These are phyloP conservation scores for Fusarium lyarnte DNA, from an alignment of 2,329 filamentous ascomycete genomes.

Conservation along the genomic window DNA sequence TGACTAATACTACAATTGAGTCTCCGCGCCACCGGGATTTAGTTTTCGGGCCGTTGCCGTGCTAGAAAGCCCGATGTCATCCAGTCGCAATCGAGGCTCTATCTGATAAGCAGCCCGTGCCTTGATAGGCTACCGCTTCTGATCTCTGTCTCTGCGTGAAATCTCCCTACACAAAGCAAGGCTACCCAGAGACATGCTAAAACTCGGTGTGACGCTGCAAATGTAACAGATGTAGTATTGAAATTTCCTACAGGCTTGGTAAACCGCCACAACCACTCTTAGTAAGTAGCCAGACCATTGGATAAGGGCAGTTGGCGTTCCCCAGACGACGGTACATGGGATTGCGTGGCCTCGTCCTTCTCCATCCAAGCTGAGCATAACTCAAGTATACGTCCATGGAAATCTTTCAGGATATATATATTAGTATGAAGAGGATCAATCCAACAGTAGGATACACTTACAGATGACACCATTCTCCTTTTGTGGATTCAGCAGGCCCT, in stretches of 20 bases:
- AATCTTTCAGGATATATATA: background rate
- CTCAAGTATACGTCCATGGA: background rate
- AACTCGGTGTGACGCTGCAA: rapidly evolving
- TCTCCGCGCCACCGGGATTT: background rate
- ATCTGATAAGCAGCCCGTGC: too few species aligned
- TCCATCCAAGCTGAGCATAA: background rate
- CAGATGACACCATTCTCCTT: background rate
- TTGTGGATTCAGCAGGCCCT: background rate
- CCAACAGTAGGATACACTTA: background rate
- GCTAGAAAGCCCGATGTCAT: rapidly evolving
- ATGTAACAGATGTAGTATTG: background rate
- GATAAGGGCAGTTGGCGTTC: rapidly evolving
- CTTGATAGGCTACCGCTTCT: background rate
- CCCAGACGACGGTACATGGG: rapidly evolving
- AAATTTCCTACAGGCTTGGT: rapidly evolving
- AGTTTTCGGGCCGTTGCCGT: rapidly evolving
- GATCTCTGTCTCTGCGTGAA: rapidly evolving
- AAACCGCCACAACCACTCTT: rapidly evolving
- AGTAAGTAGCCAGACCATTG: rapidly evolving
- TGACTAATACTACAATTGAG: too few species aligned
- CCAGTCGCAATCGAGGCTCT: background rate
- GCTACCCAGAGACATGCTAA: background rate
- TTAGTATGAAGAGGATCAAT: background rate
- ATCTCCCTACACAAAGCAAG: too few species aligned
- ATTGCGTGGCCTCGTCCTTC: rapidly evolving